These are phyloP conservation scores for Chaetomium fimeti DNA, from an alignment of 495 filamentous ascomycete genomes.

Conservation along the genomic window DNA sequence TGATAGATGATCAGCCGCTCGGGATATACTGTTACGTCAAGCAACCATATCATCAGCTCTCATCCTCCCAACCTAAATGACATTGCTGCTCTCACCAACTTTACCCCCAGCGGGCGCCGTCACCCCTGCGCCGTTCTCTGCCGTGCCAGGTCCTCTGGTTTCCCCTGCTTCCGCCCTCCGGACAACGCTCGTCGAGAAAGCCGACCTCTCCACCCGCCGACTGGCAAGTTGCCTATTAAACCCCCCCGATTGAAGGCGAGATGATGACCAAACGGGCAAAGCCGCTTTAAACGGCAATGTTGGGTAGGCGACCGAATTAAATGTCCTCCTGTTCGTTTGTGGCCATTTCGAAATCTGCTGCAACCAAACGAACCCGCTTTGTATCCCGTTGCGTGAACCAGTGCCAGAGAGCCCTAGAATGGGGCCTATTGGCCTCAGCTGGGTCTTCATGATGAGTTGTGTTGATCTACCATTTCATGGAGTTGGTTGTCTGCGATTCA, in stretches of 20 bases:
- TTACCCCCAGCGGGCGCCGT: constrained; percentile 5
- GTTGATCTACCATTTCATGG: background rate
- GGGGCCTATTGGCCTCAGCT: background rate
- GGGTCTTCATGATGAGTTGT: constrained; percentile 8
- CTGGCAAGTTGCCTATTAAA: background rate
- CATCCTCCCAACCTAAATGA: background rate
- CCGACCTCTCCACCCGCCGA: background rate
- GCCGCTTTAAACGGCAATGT: background rate
- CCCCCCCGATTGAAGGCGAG: background rate
- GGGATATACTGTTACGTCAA: constrained; percentile 37
- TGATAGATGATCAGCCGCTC: constrained; percentile 70
- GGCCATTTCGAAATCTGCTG: background rate
- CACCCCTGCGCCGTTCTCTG: background rate
- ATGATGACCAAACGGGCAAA: background rate
- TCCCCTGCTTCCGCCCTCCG: background rate
- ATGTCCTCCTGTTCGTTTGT: background rate
- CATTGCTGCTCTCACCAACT: background rate
- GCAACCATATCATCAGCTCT: background rate
- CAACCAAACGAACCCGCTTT: background rate
- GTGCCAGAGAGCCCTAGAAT: background rate
- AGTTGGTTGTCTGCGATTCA: background rate
- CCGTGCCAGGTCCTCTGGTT: background rate
- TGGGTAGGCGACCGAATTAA: background rate
- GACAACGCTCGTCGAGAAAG: constrained; percentile 7
- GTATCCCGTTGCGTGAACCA: too few relatives aligned